These are phyloP conservation scores for Saccharomyces hybrid DNA, from an alignment of 1,139 yeast species.

Conservation along the genomic window DNA sequence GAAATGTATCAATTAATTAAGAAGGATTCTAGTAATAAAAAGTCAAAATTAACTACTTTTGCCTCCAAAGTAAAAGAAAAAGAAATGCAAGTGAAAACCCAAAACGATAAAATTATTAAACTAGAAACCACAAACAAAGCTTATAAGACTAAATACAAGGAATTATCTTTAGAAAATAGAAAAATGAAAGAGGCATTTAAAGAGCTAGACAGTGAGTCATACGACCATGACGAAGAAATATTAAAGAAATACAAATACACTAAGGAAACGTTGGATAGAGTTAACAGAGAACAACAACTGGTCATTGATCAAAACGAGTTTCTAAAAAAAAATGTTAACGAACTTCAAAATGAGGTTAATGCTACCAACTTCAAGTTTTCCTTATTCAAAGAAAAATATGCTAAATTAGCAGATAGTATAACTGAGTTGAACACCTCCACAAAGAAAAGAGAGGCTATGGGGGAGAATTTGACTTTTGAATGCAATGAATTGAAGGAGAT, in stretches of 20 bases:
- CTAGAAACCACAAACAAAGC: not conserved
- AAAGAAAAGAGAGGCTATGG: not conserved
- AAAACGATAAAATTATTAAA: not conserved
- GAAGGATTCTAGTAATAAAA: not conserved
- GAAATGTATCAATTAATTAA: not conserved
- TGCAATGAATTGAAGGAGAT: not conserved
- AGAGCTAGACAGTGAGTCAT: not conserved
- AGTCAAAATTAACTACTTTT: not conserved
- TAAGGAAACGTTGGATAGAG: not conserved
- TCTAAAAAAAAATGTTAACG: not conserved
- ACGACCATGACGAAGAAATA: slow-evolving; percentile 7
- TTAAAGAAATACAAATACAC: not conserved
- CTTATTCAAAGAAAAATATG: not conserved
- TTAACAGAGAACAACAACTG: not conserved
- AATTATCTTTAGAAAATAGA: not conserved
- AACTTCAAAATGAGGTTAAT: slow-evolving; percentile 4
- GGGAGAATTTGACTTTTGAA: not conserved
- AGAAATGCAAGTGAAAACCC: not conserved
- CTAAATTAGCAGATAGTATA: not conserved
- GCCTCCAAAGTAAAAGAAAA: not conserved
- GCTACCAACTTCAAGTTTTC: slow-evolving; percentile 3
- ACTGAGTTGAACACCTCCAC: not conserved
- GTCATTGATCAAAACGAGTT: not conserved
- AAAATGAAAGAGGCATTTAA: not conserved
- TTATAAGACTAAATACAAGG: not conserved